These are phyloP conservation scores for Tulasnella sp. DNA, from an alignment of 768 basidiomycete species.

Conservation along the genomic window DNA sequence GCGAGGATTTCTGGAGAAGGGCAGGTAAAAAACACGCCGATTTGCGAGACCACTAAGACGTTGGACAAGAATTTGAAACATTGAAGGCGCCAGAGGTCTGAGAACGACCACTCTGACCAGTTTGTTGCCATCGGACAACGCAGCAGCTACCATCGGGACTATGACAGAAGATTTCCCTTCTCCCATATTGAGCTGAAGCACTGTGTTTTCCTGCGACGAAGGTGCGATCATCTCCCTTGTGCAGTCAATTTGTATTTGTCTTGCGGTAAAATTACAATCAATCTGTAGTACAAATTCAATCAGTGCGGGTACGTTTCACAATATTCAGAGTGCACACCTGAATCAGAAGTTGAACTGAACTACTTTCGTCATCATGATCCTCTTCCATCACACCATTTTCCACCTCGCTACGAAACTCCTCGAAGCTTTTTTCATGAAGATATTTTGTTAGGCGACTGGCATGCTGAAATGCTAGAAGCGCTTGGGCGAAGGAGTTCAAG, in stretches of 20 bases:
- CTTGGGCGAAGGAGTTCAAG: conserved; percentile 24
- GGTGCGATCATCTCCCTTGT: conserved; percentile 39
- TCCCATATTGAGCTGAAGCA: conserved; percentile 45
- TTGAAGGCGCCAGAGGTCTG: conserved; percentile 35
- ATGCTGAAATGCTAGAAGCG: conserved; percentile 18
- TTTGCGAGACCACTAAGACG: conserved; percentile 35
- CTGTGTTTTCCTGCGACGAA: conserved; percentile 25
- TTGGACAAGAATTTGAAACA: conserved; percentile 36
- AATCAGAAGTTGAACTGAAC: conserved; percentile 35
- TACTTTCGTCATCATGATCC: conserved; percentile 28
- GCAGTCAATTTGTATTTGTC: conserved; percentile 32
- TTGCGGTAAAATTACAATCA: conserved; percentile 33
- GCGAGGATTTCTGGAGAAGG: conserved; percentile 34
- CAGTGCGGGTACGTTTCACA: not conserved
- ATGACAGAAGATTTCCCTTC: conserved; percentile 45
- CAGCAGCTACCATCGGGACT: conserved; percentile 32
- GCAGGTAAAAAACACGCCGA: conserved; percentile 37
- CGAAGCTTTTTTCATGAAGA: conserved; percentile 20
- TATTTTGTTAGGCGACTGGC: conserved; percentile 15
- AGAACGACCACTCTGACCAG: conserved; percentile 39
- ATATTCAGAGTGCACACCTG: conserved; percentile 29
- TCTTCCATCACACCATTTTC: conserved; percentile 17
- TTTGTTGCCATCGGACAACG: conserved; percentile 32
- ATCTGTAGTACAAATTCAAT: conserved; percentile 28
- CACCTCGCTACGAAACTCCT: conserved; percentile 27